Percentiles rank a stretch among this genome's conserved stretches.
These are phyloP conservation scores for Dendryphion nanum DNA, from an alignment of 2,329 filamentous ascomycete genomes.

Conservation along the genomic window DNA sequence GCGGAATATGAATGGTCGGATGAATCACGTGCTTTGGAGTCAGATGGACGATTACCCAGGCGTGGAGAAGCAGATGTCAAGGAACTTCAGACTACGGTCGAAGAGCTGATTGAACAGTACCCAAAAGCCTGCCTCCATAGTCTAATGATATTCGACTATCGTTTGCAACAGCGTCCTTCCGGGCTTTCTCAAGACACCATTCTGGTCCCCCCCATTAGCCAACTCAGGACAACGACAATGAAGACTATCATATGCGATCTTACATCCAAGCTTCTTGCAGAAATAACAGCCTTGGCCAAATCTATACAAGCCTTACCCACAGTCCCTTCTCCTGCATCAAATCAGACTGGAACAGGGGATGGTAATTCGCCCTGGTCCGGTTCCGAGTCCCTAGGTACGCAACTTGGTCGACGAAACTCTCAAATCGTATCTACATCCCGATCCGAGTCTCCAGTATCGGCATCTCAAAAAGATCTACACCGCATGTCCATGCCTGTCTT, in stretches of 20 bases:
- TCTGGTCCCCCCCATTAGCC: constrained; percentile 65
- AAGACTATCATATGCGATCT: constrained; percentile 48
- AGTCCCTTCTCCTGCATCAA: constrained; percentile 55
- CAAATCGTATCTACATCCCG: constrained; percentile 25
- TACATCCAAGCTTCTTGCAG: constrained; percentile 45
- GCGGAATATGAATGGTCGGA: constrained; percentile 56
- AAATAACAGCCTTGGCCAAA: constrained; percentile 48
- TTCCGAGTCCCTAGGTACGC: constrained; percentile 20
- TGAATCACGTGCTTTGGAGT: constrained; percentile 31
- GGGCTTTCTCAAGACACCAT: constrained; percentile 62
- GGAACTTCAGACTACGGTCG: constrained; percentile 60
- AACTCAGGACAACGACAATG: constrained; percentile 70
- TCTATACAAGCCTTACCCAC: constrained; percentile 56
- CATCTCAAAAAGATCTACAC: constrained; percentile 58
- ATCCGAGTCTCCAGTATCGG: constrained; percentile 30
- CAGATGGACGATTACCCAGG: constrained; percentile 8
- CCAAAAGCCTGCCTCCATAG: constrained; percentile 75
- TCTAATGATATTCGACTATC: constrained; percentile 76
- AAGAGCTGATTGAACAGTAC: constrained; percentile 69
- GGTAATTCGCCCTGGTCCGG: constrained; percentile 29
- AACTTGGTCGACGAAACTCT: constrained; percentile 30
- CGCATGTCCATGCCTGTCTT: constrained; percentile 80
- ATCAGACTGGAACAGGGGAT: constrained; percentile 22
- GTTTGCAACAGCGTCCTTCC: constrained; percentile 37
- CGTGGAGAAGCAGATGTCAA: constrained; percentile 25